Evolutionary conservation across 225 moss, liverwort and hornwort genomes (phyloP).

Genomic region (Pleurozium schreberi): DNA sequence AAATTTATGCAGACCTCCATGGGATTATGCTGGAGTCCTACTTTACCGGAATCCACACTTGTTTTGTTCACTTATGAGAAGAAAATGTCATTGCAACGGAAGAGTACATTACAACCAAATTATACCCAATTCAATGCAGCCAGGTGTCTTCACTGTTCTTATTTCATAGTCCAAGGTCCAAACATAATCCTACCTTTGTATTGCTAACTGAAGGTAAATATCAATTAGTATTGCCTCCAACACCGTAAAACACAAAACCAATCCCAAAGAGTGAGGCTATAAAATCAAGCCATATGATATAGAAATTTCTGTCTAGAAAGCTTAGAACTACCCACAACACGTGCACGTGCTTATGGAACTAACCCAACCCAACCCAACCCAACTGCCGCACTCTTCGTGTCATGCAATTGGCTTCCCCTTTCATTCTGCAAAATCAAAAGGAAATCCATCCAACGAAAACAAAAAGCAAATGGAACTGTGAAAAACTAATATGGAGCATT

Average conservation of each 20-base stretch:
- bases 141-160: not conserved
- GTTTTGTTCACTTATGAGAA: not conserved
- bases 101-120: not conserved
- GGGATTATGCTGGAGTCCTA: not conserved
- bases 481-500: too few species aligned
- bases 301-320: not conserved
- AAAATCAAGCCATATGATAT: not conserved
- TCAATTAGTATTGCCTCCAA: not conserved
- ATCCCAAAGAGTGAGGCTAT: not conserved
- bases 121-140: too few species aligned
- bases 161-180: not conserved
- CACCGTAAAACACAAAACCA: not conserved
- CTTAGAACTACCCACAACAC: not conserved
- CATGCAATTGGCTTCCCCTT: not conserved
- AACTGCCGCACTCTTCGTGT: not conserved
- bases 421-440: not conserved
- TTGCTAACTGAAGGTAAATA: too few species aligned
- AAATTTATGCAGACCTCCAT: not conserved
- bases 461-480: too few species aligned
- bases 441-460: not conserved
- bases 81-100: not conserved
- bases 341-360: not conserved
- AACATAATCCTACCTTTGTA: not conserved
- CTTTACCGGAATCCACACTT: not conserved
- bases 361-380: not conserved